Evolutionary conservation across 345 rosid genomes (phyloP), one percentile per base, ranked within the genome.

Genomic region (Gossypioides kirkii): DNA sequence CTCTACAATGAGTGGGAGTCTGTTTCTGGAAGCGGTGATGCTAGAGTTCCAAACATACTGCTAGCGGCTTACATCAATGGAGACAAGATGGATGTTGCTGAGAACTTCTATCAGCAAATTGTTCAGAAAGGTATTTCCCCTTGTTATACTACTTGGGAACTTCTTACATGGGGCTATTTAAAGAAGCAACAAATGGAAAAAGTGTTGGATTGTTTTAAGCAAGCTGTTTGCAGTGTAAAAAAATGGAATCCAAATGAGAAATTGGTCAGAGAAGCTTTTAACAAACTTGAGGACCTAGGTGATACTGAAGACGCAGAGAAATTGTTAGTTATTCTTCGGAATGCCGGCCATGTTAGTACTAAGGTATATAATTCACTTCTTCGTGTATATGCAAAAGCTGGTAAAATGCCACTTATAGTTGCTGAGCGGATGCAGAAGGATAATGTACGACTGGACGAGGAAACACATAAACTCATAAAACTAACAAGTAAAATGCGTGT

Each of bases 111-210:
- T 73, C 63, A 83, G 50, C 82, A 73, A 12, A 84, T 89, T 61
- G 79, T 82, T 20, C 77, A 81, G 61, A 91, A 88, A 74, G 87
- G 85, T 64, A 79, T 89, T 25, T 79, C 70, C 59, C 94, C 96
- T 7, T 79, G 83, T 79, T 92, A 92, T 79, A 88, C 94, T 36
- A 90, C 98, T 47, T 92, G 93, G 95, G 96, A 95, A 74, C 93
- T 90, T 78, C 88, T 92, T 60, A 82, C 90, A 1, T 86, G 90
- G 90, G 94, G 87, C 47, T 83, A 86, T 80, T 72, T 92, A 79
- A 86, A 85, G 71, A 72, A 62, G 36, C 83, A 81, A 72, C 82
- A 83, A 65, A 80, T 79, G 73, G 90, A 83, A 46, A 87, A 83
- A 36, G 95, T 87, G 47, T 60, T 91, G 61, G 86, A 82, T 76